A percentile compares a stretch with the other conserved stretches of the same genome.
phyloP scores from a whole-genome alignment of 495 filamentous ascomycete species.

The Aspergillus wentii region DNA sequence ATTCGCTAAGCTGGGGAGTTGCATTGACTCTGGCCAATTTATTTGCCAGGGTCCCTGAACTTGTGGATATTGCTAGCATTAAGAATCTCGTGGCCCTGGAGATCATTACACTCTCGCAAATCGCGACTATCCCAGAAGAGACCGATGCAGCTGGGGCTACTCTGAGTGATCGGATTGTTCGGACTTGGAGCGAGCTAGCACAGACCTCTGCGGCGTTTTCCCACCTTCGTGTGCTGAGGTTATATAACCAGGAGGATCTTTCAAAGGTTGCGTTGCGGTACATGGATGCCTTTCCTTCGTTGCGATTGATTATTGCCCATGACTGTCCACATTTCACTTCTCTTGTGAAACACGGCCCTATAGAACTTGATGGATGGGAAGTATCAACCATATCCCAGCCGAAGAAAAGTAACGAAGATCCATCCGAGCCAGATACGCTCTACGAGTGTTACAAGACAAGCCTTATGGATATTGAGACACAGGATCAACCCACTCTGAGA shows the following conservation, averaged over 20 bases:
- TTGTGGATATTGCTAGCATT: constrained; percentile 28
- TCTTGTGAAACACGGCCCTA: not conserved
- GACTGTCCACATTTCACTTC: constrained; percentile 15
- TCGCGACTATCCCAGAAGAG: constrained; percentile 1
- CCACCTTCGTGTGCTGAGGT: constrained; percentile 30
- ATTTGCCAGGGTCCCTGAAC: constrained; percentile 22
- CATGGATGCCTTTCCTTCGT: constrained; percentile 22
- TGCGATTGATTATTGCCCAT: constrained; percentile 22
- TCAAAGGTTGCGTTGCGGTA: constrained; percentile 17
- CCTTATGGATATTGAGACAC: not conserved
- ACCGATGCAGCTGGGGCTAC: constrained; percentile 2
- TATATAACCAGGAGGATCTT: constrained; percentile 23
- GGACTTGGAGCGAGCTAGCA: constrained; percentile 33
- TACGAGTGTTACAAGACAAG: constrained; percentile 13
- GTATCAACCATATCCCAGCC: not conserved
- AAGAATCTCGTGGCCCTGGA: constrained; percentile 37
- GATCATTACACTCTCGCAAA: constrained; percentile 12
- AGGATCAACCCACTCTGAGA: not conserved
- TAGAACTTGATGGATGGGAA: constrained; percentile 8
- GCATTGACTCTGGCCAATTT: constrained; percentile 22
- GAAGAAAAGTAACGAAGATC: not conserved
- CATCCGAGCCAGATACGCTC: not conserved
- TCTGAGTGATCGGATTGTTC: constrained; percentile 34
- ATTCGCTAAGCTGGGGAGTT: constrained; percentile 23
- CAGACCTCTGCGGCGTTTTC: constrained; percentile 20